Evolutionary conservation across 192 early-diverging fungal genomes (phyloP).

Genomic region (Dimargaris xerosporica): DNA sequence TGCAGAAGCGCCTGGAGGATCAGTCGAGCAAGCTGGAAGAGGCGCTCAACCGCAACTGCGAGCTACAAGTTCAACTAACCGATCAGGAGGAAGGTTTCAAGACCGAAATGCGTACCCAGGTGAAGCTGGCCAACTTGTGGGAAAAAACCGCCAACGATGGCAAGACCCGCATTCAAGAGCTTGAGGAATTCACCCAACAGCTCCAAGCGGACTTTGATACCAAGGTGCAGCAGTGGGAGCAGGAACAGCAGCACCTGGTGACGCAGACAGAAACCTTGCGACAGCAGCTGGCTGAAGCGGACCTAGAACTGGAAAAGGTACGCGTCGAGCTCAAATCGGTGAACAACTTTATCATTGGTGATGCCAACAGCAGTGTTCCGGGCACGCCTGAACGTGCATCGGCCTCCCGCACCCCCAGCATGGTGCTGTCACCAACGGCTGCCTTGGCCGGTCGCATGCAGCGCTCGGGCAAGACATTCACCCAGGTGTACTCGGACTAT

Average conservation of each 20-base stretch:
- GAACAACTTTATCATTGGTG: conserved; percentile 17
- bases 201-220: conserved; percentile 29
- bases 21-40: conserved; percentile 29
- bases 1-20: conserved; percentile 35
- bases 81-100: conserved; percentile 46
- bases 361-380: conserved; percentile 1
- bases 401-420: conserved; percentile 1
- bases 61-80: conserved; percentile 21
- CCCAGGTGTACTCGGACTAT: conserved; percentile 45
- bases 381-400: background rate
- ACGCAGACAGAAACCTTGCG: conserved; percentile 20
- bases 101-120: conserved; percentile 49
- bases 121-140: conserved; percentile 41
- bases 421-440: conserved; percentile 39
- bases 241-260: conserved; percentile 29
- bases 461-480: conserved; percentile 36
- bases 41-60: conserved; percentile 19
- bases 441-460: conserved; percentile 27
- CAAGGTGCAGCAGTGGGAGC: conserved; percentile 21
- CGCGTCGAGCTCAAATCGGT: conserved; percentile 19
- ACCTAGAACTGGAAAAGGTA: conserved; percentile 7
- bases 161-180: conserved; percentile 33
- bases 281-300: background rate
- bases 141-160: conserved; percentile 35
- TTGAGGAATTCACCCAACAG: conserved; percentile 30